Evolutionary conservation across 2,329 filamentous ascomycete species (phyloP).

Genomic region (Trichophaea hybrida): DNA sequence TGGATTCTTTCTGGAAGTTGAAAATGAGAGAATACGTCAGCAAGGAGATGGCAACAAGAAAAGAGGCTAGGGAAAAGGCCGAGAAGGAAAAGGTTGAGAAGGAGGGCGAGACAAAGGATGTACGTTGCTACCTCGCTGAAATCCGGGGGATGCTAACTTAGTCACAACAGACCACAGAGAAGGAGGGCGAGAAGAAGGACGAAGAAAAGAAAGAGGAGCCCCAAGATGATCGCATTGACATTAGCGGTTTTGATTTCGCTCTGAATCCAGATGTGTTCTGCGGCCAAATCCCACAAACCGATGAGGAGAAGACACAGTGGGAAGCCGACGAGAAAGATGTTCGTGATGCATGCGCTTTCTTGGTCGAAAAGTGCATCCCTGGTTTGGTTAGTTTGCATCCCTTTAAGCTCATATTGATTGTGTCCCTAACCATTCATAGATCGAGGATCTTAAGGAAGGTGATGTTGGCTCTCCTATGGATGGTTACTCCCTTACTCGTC

Average conservation of each 20-base stretch:
- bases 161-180: constrained; percentile 34
- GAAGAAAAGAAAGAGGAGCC: constrained; percentile 33
- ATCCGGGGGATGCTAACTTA: too few species aligned
- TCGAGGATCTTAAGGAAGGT: constrained; percentile 76
- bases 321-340: constrained; percentile 78
- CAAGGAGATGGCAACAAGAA: constrained; percentile 48
- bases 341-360: constrained; percentile 63
- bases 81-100: constrained; percentile 31
- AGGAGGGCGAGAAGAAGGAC: constrained; percentile 30
- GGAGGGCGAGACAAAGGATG: constrained; percentile 28
- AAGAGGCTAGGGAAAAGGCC: constrained; percentile 27
- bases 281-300: constrained; percentile 75
- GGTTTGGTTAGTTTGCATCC: constrained; percentile 39
- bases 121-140: too few species aligned
- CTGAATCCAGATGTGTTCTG: constrained; percentile 95
- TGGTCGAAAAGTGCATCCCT: constrained; percentile 67
- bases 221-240: constrained; percentile 46
- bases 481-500: constrained; percentile 71
- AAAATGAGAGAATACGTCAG: constrained; percentile 86
- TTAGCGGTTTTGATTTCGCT: constrained; percentile 72
- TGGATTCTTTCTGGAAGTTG: constrained; percentile 68
- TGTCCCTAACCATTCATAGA: constrained; percentile 23
- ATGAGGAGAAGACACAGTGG: constrained; percentile 75
- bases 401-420: not conserved
- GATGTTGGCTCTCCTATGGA: constrained; percentile 98